Evolutionary conservation across 139 green algal genomes (phyloP).

Genomic region (Closterium sp.): DNA sequence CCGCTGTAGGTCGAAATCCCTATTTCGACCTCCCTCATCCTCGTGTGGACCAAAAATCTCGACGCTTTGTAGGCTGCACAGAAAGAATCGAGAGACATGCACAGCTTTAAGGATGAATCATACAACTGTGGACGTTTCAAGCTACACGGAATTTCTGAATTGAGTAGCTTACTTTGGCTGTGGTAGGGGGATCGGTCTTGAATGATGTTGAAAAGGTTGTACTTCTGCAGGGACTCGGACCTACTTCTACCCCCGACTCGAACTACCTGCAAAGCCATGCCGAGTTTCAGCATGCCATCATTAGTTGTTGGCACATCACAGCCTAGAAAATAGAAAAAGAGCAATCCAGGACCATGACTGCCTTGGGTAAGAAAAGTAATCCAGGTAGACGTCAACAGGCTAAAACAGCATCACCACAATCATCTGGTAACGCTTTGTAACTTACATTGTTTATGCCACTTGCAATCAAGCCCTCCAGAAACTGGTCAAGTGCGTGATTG

Average conservation of each 20-base stretch:
- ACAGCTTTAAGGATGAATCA: too few relatives aligned
- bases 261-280: slow-evolving; percentile 50
- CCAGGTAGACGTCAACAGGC: neutral
- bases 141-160: too few relatives aligned
- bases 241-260: slow-evolving; percentile 57
- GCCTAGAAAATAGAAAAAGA: too few relatives aligned
- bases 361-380: neutral
- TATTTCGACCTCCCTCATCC: neutral
- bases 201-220: slow-evolving; percentile 43
- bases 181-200: neutral
- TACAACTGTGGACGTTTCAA: too few relatives aligned
- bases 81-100: too few relatives aligned
- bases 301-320: too few relatives aligned
- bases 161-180: neutral
- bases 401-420: neutral
- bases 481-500: slow-evolving; percentile 64
- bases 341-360: neutral
- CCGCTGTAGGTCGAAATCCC: neutral
- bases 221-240: slow-evolving; percentile 44
- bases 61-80: neutral
- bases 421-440: neutral
- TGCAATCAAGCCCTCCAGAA: slow-evolving; percentile 69
- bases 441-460: slow-evolving; percentile 45
- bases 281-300: neutral
- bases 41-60: neutral